These are phyloP conservation scores for Pascua guehoae DNA, from an alignment of 1,284 basidiomycete species.

Conservation along the genomic window DNA sequence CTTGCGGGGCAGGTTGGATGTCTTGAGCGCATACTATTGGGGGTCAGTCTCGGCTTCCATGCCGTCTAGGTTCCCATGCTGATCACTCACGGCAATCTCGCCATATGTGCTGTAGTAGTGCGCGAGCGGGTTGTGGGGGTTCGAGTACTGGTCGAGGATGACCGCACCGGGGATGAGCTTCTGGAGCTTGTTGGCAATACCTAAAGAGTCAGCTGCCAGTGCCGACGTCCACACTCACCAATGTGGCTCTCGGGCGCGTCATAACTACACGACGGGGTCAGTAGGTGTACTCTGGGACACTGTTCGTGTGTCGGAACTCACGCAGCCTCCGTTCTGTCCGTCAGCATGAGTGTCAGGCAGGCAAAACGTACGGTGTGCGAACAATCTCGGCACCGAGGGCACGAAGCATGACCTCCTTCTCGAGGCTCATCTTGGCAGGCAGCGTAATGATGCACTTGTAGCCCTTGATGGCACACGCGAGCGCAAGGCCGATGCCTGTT, in stretches of 20 bases:
- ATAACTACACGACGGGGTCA: constrained; percentile 39
- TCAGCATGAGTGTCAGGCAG: constrained; percentile 5
- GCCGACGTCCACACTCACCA: constrained; percentile 57
- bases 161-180: constrained; percentile 77
- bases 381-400: constrained; percentile 91
- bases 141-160: constrained; percentile 83
- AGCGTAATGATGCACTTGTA: constrained; percentile 75
- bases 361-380: constrained; percentile 73
- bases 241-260: constrained; percentile 74
- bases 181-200: constrained; percentile 73
- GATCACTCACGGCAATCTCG: constrained; percentile 68
- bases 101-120: constrained; percentile 82
- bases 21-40: constrained; percentile 42
- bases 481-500: constrained; percentile 81
- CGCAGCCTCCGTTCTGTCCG: constrained; percentile 40
- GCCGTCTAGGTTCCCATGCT: constrained; percentile 33
- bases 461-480: constrained; percentile 68
- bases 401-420: constrained; percentile 89
- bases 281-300: background rate
- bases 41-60: background rate
- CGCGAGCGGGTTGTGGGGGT: constrained; percentile 75
- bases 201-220: constrained; percentile 52
- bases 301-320: constrained; percentile 15
- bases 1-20: constrained; percentile 42
- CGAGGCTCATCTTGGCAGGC: constrained; percentile 94